Evolutionary conservation across 371 early-diverging fungal genomes (phyloP).

Genomic region (Syncephalastrum sp.): DNA sequence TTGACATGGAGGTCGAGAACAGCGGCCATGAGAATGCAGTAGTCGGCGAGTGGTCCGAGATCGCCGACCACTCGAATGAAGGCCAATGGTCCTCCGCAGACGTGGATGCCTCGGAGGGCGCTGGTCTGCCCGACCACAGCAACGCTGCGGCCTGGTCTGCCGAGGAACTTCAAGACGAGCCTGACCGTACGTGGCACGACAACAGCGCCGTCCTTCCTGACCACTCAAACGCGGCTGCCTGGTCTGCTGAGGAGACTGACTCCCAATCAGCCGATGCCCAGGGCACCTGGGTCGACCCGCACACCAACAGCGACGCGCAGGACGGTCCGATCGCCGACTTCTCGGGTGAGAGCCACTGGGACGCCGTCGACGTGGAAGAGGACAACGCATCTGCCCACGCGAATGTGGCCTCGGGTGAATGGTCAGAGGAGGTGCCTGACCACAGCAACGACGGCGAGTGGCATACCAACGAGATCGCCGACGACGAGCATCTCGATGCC

Average conservation of each 20-base stretch:
- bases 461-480: constrained; percentile 2
- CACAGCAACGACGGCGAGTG: constrained; percentile 12
- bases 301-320: too few species aligned
- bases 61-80: constrained; percentile 17
- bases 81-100: constrained; percentile 17
- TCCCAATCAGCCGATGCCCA: not conserved
- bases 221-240: constrained; percentile 10
- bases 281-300: too few species aligned
- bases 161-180: not conserved
- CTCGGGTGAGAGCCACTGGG: too few species aligned
- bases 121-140: not conserved
- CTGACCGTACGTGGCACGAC: not conserved
- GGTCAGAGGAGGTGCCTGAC: constrained; percentile 1
- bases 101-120: constrained; percentile 1
- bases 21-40: not conserved
- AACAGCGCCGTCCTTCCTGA: not conserved
- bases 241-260: constrained; percentile 12
- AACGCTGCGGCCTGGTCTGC: constrained; percentile 3
- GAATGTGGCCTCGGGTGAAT: too few species aligned
- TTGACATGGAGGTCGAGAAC: not conserved
- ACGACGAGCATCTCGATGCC: not conserved
- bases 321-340: too few species aligned
- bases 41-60: not conserved
- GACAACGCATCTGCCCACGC: too few species aligned
- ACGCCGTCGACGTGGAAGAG: too few species aligned